phyloP scores from a whole-genome alignment of 768 basidiomycete species.

The Dioszegia crocea region DNA sequence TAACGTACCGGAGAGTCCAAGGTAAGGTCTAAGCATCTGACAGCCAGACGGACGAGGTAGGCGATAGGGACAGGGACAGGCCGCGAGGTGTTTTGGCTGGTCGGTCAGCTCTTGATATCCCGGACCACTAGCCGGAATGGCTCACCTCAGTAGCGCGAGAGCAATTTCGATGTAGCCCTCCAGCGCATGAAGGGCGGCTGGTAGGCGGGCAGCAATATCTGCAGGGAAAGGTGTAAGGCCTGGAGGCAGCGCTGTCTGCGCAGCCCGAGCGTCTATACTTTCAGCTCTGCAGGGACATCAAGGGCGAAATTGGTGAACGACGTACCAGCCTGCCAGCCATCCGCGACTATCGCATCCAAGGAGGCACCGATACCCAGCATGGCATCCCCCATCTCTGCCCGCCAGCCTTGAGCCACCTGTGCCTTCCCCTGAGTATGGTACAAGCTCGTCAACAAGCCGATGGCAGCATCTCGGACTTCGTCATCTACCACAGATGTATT shows the following conservation, averaged over 20 bases:
- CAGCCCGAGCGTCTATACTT: background rate
- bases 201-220: constrained; percentile 20
- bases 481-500: background rate
- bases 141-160: constrained; percentile 31
- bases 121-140: no score
- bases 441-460: constrained; percentile 22
- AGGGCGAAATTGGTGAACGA: background rate
- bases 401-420: constrained; percentile 26
- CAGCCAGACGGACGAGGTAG: constrained; percentile 35
- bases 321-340: constrained; percentile 37
- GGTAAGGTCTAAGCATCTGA: constrained; percentile 40
- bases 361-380: constrained; percentile 24
- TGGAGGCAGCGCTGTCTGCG: constrained; percentile 1
- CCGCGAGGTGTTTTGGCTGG: constrained; percentile 35
- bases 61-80: constrained; percentile 49
- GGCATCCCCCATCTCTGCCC: constrained; percentile 29
- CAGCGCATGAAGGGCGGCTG: constrained; percentile 22
- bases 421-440: constrained; percentile 33
- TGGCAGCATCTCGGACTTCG: constrained; percentile 16
- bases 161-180: constrained; percentile 39
- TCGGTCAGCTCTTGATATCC: background rate
- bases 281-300: background rate
- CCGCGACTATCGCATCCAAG: constrained; percentile 19
- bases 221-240: constrained; percentile 11
- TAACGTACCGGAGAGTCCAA: constrained; percentile 35